Evolutionary conservation across 1,284 basidiomycete genomes (phyloP), one percentile per base, ranked within the genome.

Genomic region (Ustilago loliicola): DNA sequence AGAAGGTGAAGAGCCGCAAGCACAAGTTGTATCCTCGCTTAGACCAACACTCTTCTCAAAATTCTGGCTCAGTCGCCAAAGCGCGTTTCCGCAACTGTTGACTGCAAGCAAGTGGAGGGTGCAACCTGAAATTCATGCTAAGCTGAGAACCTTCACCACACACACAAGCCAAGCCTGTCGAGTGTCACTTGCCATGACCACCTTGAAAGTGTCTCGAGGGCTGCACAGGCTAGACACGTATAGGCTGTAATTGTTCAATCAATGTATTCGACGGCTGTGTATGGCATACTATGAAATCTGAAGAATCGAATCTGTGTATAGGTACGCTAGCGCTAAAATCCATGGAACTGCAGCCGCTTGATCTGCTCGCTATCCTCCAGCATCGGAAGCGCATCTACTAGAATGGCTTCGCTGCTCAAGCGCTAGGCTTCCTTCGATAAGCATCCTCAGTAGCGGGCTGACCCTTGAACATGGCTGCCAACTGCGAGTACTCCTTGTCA

Each of bases 401-500:
- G 8, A 17, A 45, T 45, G n/a, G n/a, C n/a, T 21, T n/a, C n/a
- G n/a, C n/a, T 45, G 10, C 25, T 29, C 62, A 50, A 45, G 64
- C 72, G 27, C 69, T 65, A 29, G 70, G 71, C 67, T 78, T 78
- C 42, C 42, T 67, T 21, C 76, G 61, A 66, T 80, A 85, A 21
- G 71, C 72, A 42, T 83, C 77, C 66, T 83, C 80, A 21, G 50
- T 69, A 2, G 77, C 51, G 13, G 84, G 81, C 51, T 78, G 64
- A n/a, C 80, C 77, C 64, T 77, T 77, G 63, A 80, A 80, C 66
- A 77, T 75, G 32, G 63, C 75, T 5, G 72, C 70, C 17, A 85
- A 70, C 45, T 69, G 61, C 53, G 81, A 64, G 70, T 85, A 88
- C 53, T 86, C 86, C 53, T 86, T 74, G 70, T 88, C 87, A 51